A percentile compares a stretch with the other conserved stretches of the same genome.
Evolutionary conservation across 106 monocot species (phyloP).

Genomic region (Platanthera zijinensis): DNA sequence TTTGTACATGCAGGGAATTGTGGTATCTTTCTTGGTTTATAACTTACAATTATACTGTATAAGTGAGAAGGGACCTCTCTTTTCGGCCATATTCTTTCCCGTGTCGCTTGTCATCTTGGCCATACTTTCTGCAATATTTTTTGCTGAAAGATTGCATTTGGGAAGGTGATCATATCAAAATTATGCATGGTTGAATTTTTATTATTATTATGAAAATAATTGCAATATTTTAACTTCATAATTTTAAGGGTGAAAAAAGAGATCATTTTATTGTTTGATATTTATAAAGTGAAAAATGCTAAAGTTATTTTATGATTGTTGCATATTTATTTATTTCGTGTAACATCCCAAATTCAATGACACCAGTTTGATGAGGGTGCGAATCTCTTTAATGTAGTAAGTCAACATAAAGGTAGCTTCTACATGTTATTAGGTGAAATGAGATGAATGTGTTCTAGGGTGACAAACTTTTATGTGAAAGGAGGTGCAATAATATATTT

Average conservation of each 20-base stretch:
- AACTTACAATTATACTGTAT: slow-evolving; percentile 14
- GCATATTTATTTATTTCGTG: neutral
- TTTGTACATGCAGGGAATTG: slow-evolving; percentile 21
- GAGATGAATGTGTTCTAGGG: no score
- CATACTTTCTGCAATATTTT: slow-evolving; percentile 8
- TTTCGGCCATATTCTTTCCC: slow-evolving; percentile 15
- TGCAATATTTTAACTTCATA: neutral
- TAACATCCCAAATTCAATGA: no score
- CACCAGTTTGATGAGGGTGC: no score
- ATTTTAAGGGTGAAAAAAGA: neutral
- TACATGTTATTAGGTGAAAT: no score
- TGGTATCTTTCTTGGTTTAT: slow-evolving; percentile 22
- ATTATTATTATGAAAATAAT: neutral
- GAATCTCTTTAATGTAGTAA: no score
- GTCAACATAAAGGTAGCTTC: no score
- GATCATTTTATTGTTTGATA: neutral
- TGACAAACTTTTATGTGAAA: no score
- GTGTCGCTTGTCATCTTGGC: slow-evolving; percentile 2
- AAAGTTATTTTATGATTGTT: neutral
- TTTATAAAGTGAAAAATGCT: neutral
- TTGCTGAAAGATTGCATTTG: slow-evolving; percentile 17
- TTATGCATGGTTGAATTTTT: neutral
- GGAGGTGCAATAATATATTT: no score
- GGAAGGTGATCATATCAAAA: slow-evolving; percentile 7
- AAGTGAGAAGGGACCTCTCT: slow-evolving; percentile 17